Conservation (phyloP, 2,329 filamentous ascomycete species). For the Fusarium sp. region DNA sequence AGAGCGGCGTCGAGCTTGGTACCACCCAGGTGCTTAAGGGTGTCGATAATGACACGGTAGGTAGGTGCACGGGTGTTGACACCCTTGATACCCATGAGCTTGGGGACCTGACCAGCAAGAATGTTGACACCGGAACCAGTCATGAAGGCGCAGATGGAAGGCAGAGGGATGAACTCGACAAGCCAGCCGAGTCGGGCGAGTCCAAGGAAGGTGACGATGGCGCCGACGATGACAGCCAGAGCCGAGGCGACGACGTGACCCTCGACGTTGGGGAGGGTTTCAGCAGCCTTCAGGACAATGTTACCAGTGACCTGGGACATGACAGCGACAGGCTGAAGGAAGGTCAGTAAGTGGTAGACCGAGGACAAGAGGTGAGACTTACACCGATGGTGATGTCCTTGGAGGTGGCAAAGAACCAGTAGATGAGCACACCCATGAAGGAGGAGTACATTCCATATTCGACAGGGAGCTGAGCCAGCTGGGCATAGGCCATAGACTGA, state of each 20-base stretch:
- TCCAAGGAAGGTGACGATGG: slow-evolving; percentile 61
- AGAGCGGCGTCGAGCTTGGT: slow-evolving; percentile 77
- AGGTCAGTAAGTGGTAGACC: slow-evolving; percentile 28
- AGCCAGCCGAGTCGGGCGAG: slow-evolving; percentile 64
- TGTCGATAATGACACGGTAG: slow-evolving; percentile 63
- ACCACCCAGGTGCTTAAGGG: slow-evolving; percentile 57
- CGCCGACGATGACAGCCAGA: slow-evolving; percentile 60
- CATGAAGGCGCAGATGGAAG: slow-evolving; percentile 65
- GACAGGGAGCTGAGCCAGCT: slow-evolving; percentile 59
- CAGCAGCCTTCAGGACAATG: slow-evolving; percentile 56
- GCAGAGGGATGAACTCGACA: slow-evolving; percentile 65
- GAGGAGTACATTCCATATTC: slow-evolving; percentile 73
- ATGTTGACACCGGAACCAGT: slow-evolving; percentile 65
- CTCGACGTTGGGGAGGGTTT: slow-evolving; percentile 52
- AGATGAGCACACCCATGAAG: slow-evolving; percentile 93
- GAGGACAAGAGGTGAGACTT: slow-evolving; percentile 51
- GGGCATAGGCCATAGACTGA: slow-evolving; percentile 65
- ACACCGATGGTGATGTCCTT: slow-evolving; percentile 90
- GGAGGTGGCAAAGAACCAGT: slow-evolving; percentile 98
- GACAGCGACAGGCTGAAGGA: slow-evolving; percentile 61
- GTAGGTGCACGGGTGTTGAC: slow-evolving; percentile 62
- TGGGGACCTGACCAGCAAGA: slow-evolving; percentile 60
- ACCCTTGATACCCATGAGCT: slow-evolving; percentile 61
- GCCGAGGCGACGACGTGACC: slow-evolving; percentile 60
- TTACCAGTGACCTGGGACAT: slow-evolving; percentile 65